Conservation (phyloP, 2,329 filamentous ascomycete genomes). For the Talaromyces sp. region DNA sequence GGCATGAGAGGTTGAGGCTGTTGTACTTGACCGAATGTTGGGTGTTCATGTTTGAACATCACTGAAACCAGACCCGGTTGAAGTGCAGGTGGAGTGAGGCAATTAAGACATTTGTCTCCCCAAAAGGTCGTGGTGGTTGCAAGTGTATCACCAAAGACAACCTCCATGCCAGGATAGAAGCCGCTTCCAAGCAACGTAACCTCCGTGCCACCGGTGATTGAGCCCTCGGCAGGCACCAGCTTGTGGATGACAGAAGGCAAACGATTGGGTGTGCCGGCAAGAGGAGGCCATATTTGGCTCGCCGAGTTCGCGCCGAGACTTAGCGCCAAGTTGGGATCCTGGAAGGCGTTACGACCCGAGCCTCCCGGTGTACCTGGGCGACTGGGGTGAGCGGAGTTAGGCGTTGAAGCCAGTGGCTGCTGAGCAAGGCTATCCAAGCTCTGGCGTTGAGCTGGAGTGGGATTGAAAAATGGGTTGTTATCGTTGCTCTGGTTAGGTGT, state of each 20-base stretch:
- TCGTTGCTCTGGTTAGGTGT: conserved; percentile 66
- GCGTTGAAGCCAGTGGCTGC: conserved; percentile 70
- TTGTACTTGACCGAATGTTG: conserved; percentile 51
- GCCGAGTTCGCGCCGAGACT: conserved; percentile 48
- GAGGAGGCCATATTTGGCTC: conserved; percentile 56
- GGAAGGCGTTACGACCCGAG: conserved; percentile 49
- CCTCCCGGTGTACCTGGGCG: conserved; percentile 71
- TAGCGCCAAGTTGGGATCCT: conserved; percentile 35
- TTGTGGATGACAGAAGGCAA: conserved; percentile 72
- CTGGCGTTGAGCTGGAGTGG: conserved; percentile 58
- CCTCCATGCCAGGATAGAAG: conserved; percentile 77
- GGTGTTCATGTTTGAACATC: conserved; percentile 63
- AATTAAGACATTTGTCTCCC: conserved; percentile 78
- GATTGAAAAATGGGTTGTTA: conserved; percentile 61
- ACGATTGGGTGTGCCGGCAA: conserved; percentile 55
- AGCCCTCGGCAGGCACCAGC: conserved; percentile 79
- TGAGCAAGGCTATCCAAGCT: conserved; percentile 68
- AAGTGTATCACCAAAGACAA: conserved; percentile 76
- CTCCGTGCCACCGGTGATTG: conserved; percentile 80
- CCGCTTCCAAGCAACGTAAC: conserved; percentile 81
- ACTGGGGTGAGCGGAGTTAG: conserved; percentile 72
- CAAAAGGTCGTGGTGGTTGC: conserved; percentile 77
- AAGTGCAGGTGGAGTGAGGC: conserved; percentile 71
- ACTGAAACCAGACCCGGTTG: conserved; percentile 71
- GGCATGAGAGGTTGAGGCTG: conserved; percentile 47